A percentile compares a stretch with the other conserved stretches of the same genome.
Conservation (phyloP, 345 rosid species). For the Euphorbia lathyris region DNA sequence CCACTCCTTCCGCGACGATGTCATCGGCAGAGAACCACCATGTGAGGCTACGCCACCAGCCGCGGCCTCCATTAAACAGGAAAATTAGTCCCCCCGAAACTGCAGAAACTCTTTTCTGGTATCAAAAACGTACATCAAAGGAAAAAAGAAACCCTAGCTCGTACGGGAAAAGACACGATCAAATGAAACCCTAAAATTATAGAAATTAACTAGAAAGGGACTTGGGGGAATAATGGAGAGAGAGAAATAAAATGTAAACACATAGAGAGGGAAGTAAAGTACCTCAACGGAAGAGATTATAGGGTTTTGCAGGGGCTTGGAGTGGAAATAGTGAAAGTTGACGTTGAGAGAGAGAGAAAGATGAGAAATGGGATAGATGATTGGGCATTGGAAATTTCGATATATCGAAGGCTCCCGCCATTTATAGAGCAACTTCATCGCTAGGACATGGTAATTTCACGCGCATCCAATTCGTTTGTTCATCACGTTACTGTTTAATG, state of each 20-base stretch:
- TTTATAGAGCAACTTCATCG: slow-evolving; percentile 31
- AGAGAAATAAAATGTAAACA: not conserved
- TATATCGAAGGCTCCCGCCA: slow-evolving; percentile 33
- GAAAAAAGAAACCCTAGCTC: slow-evolving; percentile 10
- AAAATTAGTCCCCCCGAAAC: slow-evolving; percentile 20
- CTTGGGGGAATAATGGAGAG: slow-evolving; percentile 7
- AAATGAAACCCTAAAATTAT: slow-evolving; percentile 31
- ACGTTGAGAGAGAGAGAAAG: slow-evolving; percentile 9
- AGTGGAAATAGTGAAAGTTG: slow-evolving; percentile 27
- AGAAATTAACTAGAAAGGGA: slow-evolving; percentile 2
- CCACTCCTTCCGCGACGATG: slow-evolving; percentile 78
- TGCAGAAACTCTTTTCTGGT: slow-evolving; percentile 20
- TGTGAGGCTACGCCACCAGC: slow-evolving; percentile 53
- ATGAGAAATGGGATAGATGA: slow-evolving; percentile 24
- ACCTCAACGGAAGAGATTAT: slow-evolving; percentile 11
- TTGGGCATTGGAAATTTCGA: slow-evolving; percentile 25
- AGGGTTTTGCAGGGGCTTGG: slow-evolving; percentile 25
- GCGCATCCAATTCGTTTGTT: slow-evolving; percentile 15
- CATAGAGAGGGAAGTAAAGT: not conserved
- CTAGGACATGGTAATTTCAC: slow-evolving; percentile 1
- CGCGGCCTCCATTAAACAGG: slow-evolving; percentile 78
- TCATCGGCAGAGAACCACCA: slow-evolving; percentile 63
- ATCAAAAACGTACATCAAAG: not conserved
- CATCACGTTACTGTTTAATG: not conserved
- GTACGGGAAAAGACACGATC: not conserved